A percentile compares a stretch with the other conserved stretches of the same genome.
phyloP scores from a whole-genome alignment of 192 early-diverging fungal species.

The Jimgerdemannia flammicorona region DNA sequence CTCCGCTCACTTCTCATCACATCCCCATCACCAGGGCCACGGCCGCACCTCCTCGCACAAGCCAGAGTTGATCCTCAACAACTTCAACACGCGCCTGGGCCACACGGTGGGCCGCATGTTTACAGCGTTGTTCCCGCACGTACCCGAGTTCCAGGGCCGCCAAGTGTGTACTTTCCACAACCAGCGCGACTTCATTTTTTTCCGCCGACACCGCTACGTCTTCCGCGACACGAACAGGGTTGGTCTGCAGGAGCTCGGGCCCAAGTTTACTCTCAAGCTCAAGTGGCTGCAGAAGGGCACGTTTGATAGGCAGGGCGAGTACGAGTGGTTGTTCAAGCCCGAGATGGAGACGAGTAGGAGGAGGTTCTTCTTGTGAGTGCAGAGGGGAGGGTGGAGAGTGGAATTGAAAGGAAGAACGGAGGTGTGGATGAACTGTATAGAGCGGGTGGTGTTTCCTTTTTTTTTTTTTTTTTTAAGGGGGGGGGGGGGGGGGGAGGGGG shows the following conservation, averaged over 20 bases:
- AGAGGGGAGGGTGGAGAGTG: conserved; percentile 9
- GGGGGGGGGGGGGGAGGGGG: no score
- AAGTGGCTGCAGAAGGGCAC: conserved; percentile 94
- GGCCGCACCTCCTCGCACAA: conserved; percentile 74
- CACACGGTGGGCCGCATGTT: conserved; percentile 97
- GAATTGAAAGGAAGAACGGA: not conserved
- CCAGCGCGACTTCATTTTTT: conserved; percentile 99
- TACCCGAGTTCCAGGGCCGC: conserved; percentile 93
- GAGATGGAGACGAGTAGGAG: conserved; percentile 90
- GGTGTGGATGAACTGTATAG: no score
- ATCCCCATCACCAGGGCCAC: conserved; percentile 50
- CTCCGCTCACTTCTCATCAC: not conserved
- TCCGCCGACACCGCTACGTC: conserved; percentile 93
- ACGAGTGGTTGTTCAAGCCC: conserved; percentile 94
- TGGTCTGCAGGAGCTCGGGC: conserved; percentile 94
- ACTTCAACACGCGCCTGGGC: conserved; percentile 94
- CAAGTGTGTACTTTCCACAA: conserved; percentile 97
- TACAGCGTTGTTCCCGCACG: conserved; percentile 94
- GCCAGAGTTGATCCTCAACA: conserved; percentile 97
- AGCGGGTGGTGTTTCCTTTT: no score
- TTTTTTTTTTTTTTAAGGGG: no score
- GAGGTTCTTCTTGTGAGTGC: conserved; percentile 73
- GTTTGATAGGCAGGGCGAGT: conserved; percentile 93
- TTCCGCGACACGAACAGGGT: conserved; percentile 77
- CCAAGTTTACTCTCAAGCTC: conserved; percentile 91